A percentile compares a stretch with the other conserved stretches of the same genome.
phyloP scores from a whole-genome alignment of 345 rosid genomes.

The Laguncularia racemosa region DNA sequence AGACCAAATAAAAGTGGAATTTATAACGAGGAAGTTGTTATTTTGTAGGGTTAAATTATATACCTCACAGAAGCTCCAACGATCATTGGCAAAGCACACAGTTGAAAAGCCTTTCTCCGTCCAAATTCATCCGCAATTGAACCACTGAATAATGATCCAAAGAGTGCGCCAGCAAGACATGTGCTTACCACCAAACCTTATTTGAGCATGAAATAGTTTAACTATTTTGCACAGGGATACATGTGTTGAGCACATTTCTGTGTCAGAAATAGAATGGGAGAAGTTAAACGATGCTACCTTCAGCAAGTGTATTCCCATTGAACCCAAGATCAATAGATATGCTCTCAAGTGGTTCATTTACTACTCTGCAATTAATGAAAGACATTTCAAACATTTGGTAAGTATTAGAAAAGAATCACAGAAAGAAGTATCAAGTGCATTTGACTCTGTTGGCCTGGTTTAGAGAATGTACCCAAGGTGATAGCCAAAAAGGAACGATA shows the following conservation, averaged over 20 bases:
- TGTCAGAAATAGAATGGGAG: background rate
- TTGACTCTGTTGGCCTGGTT: conserved; percentile 4
- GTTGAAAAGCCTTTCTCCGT: conserved; percentile 82
- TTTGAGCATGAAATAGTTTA: conserved; percentile 9
- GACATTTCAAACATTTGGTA: conserved; percentile 2
- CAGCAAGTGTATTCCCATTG: conserved; percentile 79
- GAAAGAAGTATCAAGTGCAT: background rate
- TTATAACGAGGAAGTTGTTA: background rate
- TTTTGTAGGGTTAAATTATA: background rate
- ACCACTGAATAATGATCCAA: conserved; percentile 83
- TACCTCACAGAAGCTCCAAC: conserved; percentile 83
- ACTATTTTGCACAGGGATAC: background rate
- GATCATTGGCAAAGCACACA: conserved; percentile 85
- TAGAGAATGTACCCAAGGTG: conserved; percentile 74
- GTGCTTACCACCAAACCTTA: conserved; percentile 92
- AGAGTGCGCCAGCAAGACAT: conserved; percentile 81
- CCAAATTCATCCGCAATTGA: conserved; percentile 81
- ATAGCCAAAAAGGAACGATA: conserved; percentile 85
- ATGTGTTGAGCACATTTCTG: no score
- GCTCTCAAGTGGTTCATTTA: conserved; percentile 92
- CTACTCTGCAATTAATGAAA: conserved; percentile 46
- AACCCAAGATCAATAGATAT: conserved; percentile 85
- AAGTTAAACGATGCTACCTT: conserved; percentile 43
- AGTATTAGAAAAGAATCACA: background rate
- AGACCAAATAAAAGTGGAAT: background rate